Base-by-base conservation (phyloP, 495 filamentous ascomycete genomes). In the Lasiosphaeris hirsuta region DNA sequence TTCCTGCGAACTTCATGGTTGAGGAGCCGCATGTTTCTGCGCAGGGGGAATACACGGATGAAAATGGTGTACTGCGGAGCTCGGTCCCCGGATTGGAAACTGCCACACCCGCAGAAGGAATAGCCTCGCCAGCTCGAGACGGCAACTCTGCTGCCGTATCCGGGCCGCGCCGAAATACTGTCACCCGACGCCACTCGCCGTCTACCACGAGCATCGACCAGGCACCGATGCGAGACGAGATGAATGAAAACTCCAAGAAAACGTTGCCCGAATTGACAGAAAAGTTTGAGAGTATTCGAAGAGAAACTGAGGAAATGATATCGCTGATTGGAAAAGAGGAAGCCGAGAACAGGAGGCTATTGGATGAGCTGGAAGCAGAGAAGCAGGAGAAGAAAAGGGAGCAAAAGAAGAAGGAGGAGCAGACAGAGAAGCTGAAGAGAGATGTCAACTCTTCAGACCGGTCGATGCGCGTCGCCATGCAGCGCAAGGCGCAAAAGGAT, bases 331-430 rank as follows among this genome's bases (percentile, higher is more conserved):
- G 72, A 3, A 82, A 85, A 44, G 89, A 90, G 46, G 88, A 87
- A 40, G 79, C 82, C 39, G 90, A 91, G 40, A 84, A 79, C 17
- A 73, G 71, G 30, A 82, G 85, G 10, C 78, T 87, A 45, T 82
- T 92, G 52, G 88, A 92, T 10, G 90, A 97, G 59, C 84, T 90
- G 52, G 82, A 86, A 55, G 72, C 72, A 11, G 73, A 84, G 34
- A 83, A 91, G 53, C 90, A 92, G 59, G 81, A 86, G 35, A 81
- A 95, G 61, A 86, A 74, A 64, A 84, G 87, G 63, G 78, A 84
- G 39, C 79, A 91, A 39, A 91, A 86, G 66, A 90, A 96, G 61
- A 92, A 89, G 68, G 90, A 96, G 57, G 90, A 95, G 57, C 84
- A 82, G 30, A 92, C 86, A n/a, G 84, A 87, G 44, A 87, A 88